Percentiles rank a stretch among this genome's conserved stretches.
phyloP scores from a whole-genome alignment of 306 rosid genomes.

The Spatholobus suberectus region DNA sequence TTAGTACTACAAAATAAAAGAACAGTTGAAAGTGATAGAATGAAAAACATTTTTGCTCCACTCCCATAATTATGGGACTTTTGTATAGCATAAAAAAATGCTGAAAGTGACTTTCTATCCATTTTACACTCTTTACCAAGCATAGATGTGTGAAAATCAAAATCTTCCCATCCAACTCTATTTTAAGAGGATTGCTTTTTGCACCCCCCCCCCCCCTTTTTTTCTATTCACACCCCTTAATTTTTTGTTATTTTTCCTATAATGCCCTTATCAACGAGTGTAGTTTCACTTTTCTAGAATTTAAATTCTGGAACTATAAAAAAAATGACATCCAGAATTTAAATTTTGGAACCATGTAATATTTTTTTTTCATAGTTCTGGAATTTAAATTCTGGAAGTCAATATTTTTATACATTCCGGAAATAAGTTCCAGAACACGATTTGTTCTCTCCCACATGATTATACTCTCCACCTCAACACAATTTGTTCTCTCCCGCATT shows the following conservation, averaged over 20 bases:
- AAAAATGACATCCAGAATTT: too few species aligned
- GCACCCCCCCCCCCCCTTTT: too few species aligned
- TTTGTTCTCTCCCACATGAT: neutral
- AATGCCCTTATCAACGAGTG: neutral
- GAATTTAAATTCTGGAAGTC: too few species aligned
- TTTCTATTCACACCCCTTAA: neutral
- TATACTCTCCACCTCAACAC: neutral
- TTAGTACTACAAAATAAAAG: neutral
- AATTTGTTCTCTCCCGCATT: neutral
- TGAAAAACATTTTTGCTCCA: slow-evolving; percentile 9
- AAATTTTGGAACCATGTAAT: neutral
- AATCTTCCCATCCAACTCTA: neutral
- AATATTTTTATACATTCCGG: neutral
- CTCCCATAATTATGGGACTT: neutral
- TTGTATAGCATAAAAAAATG: slow-evolving; percentile 9
- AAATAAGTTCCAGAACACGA: neutral
- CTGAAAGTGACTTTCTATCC: slow-evolving; percentile 2
- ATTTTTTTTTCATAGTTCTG: neutral
- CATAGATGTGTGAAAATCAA: slow-evolving; percentile 17
- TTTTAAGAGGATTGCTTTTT: neutral
- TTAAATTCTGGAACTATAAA: neutral
- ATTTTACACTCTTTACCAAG: slow-evolving; percentile 3
- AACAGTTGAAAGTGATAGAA: neutral
- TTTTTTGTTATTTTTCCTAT: too few species aligned
- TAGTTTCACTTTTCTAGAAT: neutral